A percentile compares a stretch with the other conserved stretches of the same genome.
phyloP scores from a whole-genome alignment of 192 early-diverging fungal species.

The Obelidium mucronatum region DNA sequence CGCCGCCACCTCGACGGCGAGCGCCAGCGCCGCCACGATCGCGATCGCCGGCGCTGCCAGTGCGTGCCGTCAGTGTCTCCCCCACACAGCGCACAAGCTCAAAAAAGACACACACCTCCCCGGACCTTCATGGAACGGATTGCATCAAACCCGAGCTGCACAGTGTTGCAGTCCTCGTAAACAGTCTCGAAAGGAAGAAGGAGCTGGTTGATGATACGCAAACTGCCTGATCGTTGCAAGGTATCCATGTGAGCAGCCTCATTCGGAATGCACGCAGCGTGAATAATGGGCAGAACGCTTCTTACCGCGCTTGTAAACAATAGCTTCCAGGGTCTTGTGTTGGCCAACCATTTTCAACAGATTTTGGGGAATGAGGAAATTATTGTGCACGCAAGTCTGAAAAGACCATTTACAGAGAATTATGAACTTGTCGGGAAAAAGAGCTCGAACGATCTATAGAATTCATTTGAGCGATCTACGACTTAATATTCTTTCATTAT shows the following conservation, averaged over 20 bases:
- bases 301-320: slow-evolving; percentile 28
- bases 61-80: neutral
- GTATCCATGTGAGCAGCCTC: too few species aligned
- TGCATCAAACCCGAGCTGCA: slow-evolving; percentile 79
- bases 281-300: too few species aligned
- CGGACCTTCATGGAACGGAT: slow-evolving; percentile 91
- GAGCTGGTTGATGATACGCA: slow-evolving; percentile 92
- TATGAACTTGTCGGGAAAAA: too few species aligned
- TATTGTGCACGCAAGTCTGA: neutral
- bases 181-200: slow-evolving; percentile 84
- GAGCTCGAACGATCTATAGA: too few species aligned
- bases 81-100: neutral
- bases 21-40: slow-evolving; percentile 90
- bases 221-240: too few species aligned
- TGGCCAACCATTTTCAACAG: neutral
- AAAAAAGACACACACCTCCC: slow-evolving; percentile 49
- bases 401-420: too few species aligned
- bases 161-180: slow-evolving; percentile 70
- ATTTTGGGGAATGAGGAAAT: neutral
- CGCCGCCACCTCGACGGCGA: slow-evolving; percentile 79
- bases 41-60: slow-evolving; percentile 90
- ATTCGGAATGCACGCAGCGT: too few species aligned
- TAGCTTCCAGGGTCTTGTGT: slow-evolving; percentile 12
- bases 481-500: too few species aligned
- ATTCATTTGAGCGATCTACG: too few species aligned